Base-by-base conservation (phyloP, 208 protist genomes). In the Acanthamoeba sp. region DNA sequence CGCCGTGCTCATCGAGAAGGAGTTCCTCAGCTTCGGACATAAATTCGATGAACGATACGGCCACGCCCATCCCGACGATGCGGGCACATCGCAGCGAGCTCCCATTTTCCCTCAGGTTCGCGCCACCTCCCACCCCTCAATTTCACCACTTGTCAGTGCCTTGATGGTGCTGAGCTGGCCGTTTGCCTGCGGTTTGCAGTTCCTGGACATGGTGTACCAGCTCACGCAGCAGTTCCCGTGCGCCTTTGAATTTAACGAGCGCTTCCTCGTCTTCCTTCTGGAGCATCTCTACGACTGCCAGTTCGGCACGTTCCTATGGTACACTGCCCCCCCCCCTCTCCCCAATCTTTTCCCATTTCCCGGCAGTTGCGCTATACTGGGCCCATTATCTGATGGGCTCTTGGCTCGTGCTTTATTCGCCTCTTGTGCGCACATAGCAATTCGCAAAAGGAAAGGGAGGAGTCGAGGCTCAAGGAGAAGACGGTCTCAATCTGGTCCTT, bases 161-260 rank as follows among this genome's bases (percentile, higher is more conserved):
- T 62, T 62, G 12, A 12, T 62, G 55, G 16, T 27, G 55, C 55
- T 62, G 16, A 62, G 16, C 12, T 62, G 22, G 12, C 22, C 22
- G 6, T 71, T 71, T 40, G 29, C 1, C 14, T 29, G 0, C 6
- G 6, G 24, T 62, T 22, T 59, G 45, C 59, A 91, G 95, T 99
- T 98, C 90, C 94, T 99, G 55, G 98, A 99, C 90, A 97, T 97
- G 66, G 98, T 99, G 27, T 99, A 96, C 80, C 99, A 99, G 93
- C 71, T 99, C 18, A 78, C 97, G 22, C 96, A 95, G 16, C 99
- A 99, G 95, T 99, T 98, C 93, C 98, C 99, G 16, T 93, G 57
- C 29, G 91, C 96, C 42, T 99, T 99, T 95, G 98, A 99, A 95
- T 99, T 99, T 91, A 99, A 98, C 32, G 91, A 98, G 27, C 57